Evolutionary conservation across 2,329 filamentous ascomycete genomes (phyloP).

Genomic region (Cyphellophora attinorum): DNA sequence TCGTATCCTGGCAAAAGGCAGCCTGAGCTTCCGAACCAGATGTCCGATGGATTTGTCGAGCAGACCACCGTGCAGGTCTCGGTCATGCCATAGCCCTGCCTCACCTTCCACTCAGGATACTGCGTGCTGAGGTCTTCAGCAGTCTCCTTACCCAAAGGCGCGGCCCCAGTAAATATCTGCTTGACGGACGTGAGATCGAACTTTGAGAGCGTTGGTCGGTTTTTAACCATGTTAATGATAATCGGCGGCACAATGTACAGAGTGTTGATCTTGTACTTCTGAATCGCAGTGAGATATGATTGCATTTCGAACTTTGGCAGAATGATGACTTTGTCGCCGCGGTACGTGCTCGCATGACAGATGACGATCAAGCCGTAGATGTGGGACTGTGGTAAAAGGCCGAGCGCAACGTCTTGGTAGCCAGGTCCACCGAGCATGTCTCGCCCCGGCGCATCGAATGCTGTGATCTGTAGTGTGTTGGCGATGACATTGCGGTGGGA

Average conservation of each 20-base stretch:
- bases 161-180: constrained; percentile 63
- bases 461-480: constrained; percentile 56
- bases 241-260: constrained; percentile 72
- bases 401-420: constrained; percentile 48
- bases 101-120: constrained; percentile 56
- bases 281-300: constrained; percentile 53
- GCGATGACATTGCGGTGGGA: constrained; percentile 71
- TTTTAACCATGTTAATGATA: constrained; percentile 65
- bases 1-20: constrained; percentile 56
- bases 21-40: constrained; percentile 63
- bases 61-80: constrained; percentile 65
- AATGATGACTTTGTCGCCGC: constrained; percentile 64
- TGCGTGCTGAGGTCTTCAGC: constrained; percentile 52
- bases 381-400: constrained; percentile 70
- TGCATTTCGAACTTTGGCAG: constrained; percentile 67
- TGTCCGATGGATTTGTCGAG: constrained; percentile 47
- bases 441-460: constrained; percentile 39
- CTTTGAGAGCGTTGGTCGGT: constrained; percentile 48
- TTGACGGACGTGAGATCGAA: constrained; percentile 63
- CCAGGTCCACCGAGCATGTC: constrained; percentile 28
- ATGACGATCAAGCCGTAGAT: constrained; percentile 71
- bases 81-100: constrained; percentile 70
- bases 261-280: constrained; percentile 57
- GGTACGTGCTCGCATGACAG: constrained; percentile 54
- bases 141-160: constrained; percentile 66